Conservation (phyloP, 2,329 filamentous ascomycete genomes). For the Coleophoma crateriformis region DNA sequence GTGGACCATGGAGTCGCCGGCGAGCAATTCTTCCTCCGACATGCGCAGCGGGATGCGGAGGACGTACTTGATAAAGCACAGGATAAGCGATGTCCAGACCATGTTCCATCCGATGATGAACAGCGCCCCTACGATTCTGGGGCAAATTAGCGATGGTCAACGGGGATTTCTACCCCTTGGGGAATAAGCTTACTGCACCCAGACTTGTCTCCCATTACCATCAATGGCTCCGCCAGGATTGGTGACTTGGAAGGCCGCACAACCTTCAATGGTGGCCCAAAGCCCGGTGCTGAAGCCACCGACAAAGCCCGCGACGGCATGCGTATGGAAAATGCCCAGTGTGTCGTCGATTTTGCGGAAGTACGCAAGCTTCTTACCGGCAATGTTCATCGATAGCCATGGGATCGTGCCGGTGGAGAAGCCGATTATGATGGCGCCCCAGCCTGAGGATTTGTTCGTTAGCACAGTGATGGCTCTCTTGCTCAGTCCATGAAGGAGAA, state of each 20-base stretch:
- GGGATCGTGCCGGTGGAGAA: slow-evolving; percentile 37
- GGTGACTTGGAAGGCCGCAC: slow-evolving; percentile 37
- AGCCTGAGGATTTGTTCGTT: slow-evolving; percentile 24
- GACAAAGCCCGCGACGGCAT: slow-evolving; percentile 38
- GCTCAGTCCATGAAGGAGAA: neutral
- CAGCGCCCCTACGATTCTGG: slow-evolving; percentile 34
- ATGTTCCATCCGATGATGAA: slow-evolving; percentile 45
- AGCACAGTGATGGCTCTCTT: neutral
- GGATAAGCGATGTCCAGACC: slow-evolving; percentile 42
- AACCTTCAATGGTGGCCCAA: slow-evolving; percentile 40
- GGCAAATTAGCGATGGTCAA: no score
- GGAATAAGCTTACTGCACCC: slow-evolving; percentile 30
- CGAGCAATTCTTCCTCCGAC: slow-evolving; percentile 36
- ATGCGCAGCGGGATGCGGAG: slow-evolving; percentile 40
- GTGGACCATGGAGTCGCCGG: slow-evolving; percentile 42
- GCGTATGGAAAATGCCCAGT: slow-evolving; percentile 42
- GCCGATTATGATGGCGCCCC: slow-evolving; percentile 43
- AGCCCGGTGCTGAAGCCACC: slow-evolving; percentile 40
- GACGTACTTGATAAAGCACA: slow-evolving; percentile 45
- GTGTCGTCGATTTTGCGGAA: slow-evolving; percentile 54
- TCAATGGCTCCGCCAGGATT: slow-evolving; percentile 41
- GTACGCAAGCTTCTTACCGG: slow-evolving; percentile 43
- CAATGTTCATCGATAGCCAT: slow-evolving; percentile 43
- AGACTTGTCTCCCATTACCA: slow-evolving; percentile 43
- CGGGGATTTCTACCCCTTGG: no score